phyloP scores from a whole-genome alignment of 2,329 filamentous ascomycete species.

The Talaromyces sp. region DNA sequence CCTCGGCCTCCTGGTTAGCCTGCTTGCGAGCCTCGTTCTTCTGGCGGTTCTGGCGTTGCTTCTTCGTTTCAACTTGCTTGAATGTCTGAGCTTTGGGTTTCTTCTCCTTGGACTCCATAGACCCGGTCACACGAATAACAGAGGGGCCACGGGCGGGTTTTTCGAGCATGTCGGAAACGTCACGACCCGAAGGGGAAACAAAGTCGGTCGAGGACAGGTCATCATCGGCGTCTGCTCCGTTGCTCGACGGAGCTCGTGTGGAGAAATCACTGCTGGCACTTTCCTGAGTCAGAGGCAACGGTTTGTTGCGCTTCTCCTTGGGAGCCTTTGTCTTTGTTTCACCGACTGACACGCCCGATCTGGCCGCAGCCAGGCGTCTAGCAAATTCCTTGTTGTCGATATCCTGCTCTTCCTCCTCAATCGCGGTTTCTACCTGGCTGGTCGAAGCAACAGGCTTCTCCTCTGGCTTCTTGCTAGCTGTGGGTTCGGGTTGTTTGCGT shows the following conservation, averaged over 20 bases:
- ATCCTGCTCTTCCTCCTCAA: slow-evolving; percentile 59
- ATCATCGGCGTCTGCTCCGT: slow-evolving; percentile 72
- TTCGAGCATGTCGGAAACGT: slow-evolving; percentile 91
- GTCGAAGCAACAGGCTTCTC: slow-evolving; percentile 24
- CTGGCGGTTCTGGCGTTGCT: slow-evolving; percentile 86
- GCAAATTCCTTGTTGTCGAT: slow-evolving; percentile 72
- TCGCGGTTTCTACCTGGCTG: slow-evolving; percentile 25
- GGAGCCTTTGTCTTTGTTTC: slow-evolving; percentile 38
- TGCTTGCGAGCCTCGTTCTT: slow-evolving; percentile 79
- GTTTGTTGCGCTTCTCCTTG: slow-evolving; percentile 69
- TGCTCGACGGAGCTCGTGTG: slow-evolving; percentile 63
- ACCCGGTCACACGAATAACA: slow-evolving; percentile 72
- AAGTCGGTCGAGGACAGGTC: slow-evolving; percentile 61
- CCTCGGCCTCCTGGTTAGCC: slow-evolving; percentile 70
- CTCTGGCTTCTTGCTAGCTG: slow-evolving; percentile 26
- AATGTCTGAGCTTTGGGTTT: slow-evolving; percentile 56
- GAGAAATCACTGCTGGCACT: slow-evolving; percentile 46
- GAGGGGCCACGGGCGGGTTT: slow-evolving; percentile 61
- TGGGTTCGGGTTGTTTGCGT: slow-evolving; percentile 28
- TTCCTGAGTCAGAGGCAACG: slow-evolving; percentile 29
- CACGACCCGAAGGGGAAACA: slow-evolving; percentile 55
- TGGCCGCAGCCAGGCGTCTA: slow-evolving; percentile 63
- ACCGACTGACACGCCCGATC: slow-evolving; percentile 61
- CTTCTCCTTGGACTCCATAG: slow-evolving; percentile 52
- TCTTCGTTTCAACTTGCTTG: slow-evolving; percentile 77